Conservation (phyloP, 2,329 filamentous ascomycete genomes). For the Teratosphaeria viscida region DNA sequence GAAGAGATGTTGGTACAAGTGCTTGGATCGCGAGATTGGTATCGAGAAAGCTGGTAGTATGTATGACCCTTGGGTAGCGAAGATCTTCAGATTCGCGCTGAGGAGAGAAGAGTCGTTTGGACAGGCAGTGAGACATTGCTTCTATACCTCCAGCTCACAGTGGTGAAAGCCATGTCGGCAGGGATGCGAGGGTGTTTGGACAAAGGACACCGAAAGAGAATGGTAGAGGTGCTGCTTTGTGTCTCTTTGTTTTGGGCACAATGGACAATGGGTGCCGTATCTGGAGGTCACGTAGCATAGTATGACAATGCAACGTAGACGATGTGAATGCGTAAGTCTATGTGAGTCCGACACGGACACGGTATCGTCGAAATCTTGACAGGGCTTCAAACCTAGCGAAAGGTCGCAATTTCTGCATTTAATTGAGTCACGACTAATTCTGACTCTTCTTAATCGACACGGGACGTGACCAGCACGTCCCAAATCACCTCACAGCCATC, state of each 20-base stretch:
- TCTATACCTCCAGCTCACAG: not conserved
- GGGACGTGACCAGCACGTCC: not conserved
- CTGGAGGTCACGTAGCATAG: not conserved
- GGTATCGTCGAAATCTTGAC: too few species aligned
- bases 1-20: not conserved
- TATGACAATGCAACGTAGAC: not conserved
- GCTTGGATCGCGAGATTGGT: not conserved
- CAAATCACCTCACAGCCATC: not conserved
- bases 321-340: too few species aligned
- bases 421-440: not conserved
- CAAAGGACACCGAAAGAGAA: not conserved
- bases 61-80: not conserved
- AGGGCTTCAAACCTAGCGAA: too few species aligned
- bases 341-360: too few species aligned
- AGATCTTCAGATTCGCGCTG: not conserved
- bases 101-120: not conserved
- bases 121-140: not conserved
- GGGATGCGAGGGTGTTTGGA: not conserved
- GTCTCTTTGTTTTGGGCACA: not conserved
- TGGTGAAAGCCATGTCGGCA: not conserved
- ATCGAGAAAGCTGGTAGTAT: not conserved
- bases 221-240: not conserved
- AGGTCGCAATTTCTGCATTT: not conserved
- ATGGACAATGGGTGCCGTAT: not conserved
- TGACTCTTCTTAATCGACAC: not conserved